These are phyloP conservation scores for Lipomyces spencermartinsiae DNA, from an alignment of 805 yeast genomes.

Conservation along the genomic window DNA sequence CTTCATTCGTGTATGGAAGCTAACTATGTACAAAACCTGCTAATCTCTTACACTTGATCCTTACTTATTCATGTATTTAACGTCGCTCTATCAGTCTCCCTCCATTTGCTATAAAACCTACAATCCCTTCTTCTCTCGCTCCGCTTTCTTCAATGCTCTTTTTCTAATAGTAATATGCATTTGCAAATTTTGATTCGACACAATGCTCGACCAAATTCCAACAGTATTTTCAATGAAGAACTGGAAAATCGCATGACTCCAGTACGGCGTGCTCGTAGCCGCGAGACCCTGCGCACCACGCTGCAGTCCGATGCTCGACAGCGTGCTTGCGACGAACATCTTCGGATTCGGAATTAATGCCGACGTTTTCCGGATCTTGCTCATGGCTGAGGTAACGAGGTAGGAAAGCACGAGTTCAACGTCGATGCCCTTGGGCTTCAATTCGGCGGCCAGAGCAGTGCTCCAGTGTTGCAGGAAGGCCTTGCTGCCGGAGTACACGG, in stretches of 20 bases:
- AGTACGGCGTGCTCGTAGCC: conserved; percentile 80
- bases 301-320: conserved; percentile 76
- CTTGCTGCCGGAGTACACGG: conserved; percentile 95
- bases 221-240: conserved; percentile 69
- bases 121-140: conserved; percentile 42
- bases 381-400: conserved; percentile 93
- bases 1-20: not conserved
- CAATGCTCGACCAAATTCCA: conserved; percentile 79
- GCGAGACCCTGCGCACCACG: conserved; percentile 92
- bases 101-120: not conserved
- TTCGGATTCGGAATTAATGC: conserved; percentile 80
- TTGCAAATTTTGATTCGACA: conserved; percentile 67
- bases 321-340: conserved; percentile 74
- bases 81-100: not conserved
- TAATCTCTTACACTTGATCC: not conserved
- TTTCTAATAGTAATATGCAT: conserved; percentile 82
- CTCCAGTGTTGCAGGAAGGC: conserved; percentile 96
- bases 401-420: conserved; percentile 87
- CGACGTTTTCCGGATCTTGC: conserved; percentile 83
- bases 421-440: conserved; percentile 71
- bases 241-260: conserved; percentile 78
- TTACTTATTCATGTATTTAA: not conserved
- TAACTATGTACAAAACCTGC: not conserved
- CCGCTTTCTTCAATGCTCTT: conserved; percentile 82
- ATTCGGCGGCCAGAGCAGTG: conserved; percentile 83